phyloP scores from a whole-genome alignment of 1,284 basidiomycete species.

The Heterobasidion annosum region DNA sequence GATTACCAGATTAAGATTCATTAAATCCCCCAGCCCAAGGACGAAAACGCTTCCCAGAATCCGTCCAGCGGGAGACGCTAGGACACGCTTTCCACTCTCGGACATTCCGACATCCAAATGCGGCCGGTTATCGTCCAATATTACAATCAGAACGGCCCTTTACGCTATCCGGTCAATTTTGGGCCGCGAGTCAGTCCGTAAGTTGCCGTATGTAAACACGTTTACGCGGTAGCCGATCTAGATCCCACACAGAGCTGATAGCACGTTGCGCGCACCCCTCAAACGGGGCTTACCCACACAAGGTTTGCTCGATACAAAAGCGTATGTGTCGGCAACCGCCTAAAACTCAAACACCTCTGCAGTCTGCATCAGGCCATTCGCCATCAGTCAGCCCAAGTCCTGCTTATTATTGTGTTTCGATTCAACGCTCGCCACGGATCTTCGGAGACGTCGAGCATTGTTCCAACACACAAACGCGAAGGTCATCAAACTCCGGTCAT shows the following conservation, averaged over 20 bases:
- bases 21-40: conserved; percentile 1
- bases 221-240: too few species aligned
- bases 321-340: not conserved
- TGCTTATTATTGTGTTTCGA: too few species aligned
- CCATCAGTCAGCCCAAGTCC: too few species aligned
- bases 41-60: conserved; percentile 6
- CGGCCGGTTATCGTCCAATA: not conserved
- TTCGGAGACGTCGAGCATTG: too few species aligned
- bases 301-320: not conserved
- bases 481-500: not conserved
- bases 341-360: not conserved
- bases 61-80: too few species aligned
- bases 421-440: too few species aligned
- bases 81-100: too few species aligned
- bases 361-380: too few species aligned
- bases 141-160: not conserved
- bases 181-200: not conserved
- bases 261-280: not conserved
- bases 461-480: not conserved
- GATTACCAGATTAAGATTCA: conserved; percentile 10
- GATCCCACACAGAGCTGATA: not conserved
- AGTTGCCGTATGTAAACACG: not conserved
- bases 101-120: not conserved
- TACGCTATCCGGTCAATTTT: not conserved
- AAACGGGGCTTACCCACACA: not conserved